A percentile compares a stretch with the other conserved stretches of the same genome.
Evolutionary conservation across 139 green algal genomes (phyloP).

Genomic region (Chlamydomonas sp.): DNA sequence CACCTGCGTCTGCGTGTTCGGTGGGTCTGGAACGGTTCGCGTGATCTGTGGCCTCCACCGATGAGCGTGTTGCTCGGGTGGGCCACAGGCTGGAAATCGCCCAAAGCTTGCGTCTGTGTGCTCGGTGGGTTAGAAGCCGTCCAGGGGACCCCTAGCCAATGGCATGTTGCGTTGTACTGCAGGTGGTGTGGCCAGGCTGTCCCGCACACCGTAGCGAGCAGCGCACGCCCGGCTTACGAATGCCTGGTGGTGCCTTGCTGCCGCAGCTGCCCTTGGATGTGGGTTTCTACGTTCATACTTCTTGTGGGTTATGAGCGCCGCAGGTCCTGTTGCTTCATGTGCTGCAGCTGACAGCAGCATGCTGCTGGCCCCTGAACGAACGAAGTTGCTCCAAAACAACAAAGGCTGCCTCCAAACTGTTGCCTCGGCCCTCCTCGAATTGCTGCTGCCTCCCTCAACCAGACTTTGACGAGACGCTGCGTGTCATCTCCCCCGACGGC

Average conservation of each 20-base stretch:
- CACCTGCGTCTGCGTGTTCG: slow-evolving; percentile 33
- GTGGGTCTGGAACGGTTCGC: neutral
- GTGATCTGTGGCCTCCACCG: neutral
- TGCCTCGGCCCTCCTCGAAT: neutral
- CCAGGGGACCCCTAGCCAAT: too few relatives aligned
- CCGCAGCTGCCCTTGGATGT: neutral
- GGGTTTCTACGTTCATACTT: too few relatives aligned
- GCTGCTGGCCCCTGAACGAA: neutral
- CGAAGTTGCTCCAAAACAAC: too few relatives aligned
- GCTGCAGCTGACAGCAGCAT: neutral
- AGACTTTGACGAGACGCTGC: slow-evolving; percentile 39
- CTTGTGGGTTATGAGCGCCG: too few relatives aligned
- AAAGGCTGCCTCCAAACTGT: neutral
- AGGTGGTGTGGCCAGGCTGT: too few relatives aligned
- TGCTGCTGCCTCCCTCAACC: neutral
- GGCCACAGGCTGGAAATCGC: neutral
- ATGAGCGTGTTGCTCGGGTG: neutral
- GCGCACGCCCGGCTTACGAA: neutral
- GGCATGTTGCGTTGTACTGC: too few relatives aligned
- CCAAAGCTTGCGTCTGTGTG: too few relatives aligned
- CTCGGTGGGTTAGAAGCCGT: too few relatives aligned
- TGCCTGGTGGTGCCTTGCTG: neutral
- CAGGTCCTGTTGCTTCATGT: neutral
- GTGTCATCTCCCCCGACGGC: neutral
- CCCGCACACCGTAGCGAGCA: too few relatives aligned